Conservation (phyloP, 2,329 filamentous ascomycete genomes). For the Gyromitra esculenta region DNA sequence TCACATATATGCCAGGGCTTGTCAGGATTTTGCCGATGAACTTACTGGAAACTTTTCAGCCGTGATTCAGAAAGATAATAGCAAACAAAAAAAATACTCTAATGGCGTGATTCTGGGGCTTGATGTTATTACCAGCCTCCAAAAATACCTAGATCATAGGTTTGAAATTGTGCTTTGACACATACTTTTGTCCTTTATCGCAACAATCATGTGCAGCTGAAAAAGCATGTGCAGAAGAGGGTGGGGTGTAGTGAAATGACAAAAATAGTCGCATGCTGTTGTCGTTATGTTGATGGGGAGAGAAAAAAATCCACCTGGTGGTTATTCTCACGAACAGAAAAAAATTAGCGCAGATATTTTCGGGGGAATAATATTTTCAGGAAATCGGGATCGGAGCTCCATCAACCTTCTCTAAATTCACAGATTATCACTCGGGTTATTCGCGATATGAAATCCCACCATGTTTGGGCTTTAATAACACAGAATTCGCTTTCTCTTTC, state of each 20-base stretch:
- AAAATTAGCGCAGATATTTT: slow-evolving; percentile 9
- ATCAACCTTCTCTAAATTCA: slow-evolving; percentile 1
- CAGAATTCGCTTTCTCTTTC: neutral
- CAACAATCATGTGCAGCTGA: slow-evolving; percentile 2
- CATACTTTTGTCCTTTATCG: slow-evolving; percentile 19
- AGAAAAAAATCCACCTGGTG: neutral
- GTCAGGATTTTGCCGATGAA: neutral
- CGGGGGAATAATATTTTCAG: neutral
- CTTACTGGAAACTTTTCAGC: slow-evolving; percentile 8
- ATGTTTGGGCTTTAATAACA: neutral
- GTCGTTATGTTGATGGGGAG: neutral
- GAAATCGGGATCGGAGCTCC: neutral
- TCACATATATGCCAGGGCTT: neutral
- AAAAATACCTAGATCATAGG: slow-evolving; percentile 22
- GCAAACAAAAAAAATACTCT: neutral
- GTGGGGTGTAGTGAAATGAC: slow-evolving; percentile 4
- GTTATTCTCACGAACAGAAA: slow-evolving; percentile 12
- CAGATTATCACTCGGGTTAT: slow-evolving; percentile 6
- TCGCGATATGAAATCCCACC: neutral
- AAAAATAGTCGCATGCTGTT: slow-evolving; percentile 18
- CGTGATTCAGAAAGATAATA: slow-evolving; percentile 3
- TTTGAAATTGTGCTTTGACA: slow-evolving; percentile 8
- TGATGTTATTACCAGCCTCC: slow-evolving; percentile 16
- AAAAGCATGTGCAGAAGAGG: neutral
- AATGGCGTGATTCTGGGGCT: slow-evolving; percentile 8